Conservation (phyloP, 108 stramenopile genomes). For the Craspedostauros australis region DNA sequence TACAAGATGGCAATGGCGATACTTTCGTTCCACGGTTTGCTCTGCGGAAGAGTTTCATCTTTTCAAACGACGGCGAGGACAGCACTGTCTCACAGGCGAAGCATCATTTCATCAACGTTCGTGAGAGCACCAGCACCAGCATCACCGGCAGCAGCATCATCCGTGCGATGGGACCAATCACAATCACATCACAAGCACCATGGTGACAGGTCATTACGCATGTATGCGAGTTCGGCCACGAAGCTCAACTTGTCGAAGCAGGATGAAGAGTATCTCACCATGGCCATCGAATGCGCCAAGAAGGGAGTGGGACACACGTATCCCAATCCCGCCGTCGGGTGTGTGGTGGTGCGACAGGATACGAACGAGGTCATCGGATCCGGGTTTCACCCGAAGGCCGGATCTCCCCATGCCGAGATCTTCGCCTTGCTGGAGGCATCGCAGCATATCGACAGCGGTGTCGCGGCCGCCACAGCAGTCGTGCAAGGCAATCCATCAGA, state of each 20-base stretch:
- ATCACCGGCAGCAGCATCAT: too few relatives aligned
- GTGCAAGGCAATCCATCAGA: conserved; percentile 9
- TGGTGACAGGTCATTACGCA: too few relatives aligned
- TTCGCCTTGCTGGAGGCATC: conserved; percentile 79
- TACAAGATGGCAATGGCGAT: too few relatives aligned
- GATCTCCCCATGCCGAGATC: conserved; percentile 85
- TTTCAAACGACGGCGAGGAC: too few relatives aligned
- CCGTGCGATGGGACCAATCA: too few relatives aligned
- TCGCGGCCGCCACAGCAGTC: conserved; percentile 50
- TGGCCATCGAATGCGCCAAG: conserved; percentile 42
- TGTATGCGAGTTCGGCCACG: too few relatives aligned
- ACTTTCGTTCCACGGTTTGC: too few relatives aligned
- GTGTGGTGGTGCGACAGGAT: conserved; percentile 60
- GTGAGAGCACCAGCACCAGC: too few relatives aligned
- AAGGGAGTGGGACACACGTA: conserved; percentile 64
- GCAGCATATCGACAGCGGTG: conserved; percentile 54
- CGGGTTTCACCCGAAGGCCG: conserved; percentile 83
- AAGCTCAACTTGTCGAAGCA: conserved; percentile 5
- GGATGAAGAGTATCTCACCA: conserved; percentile 30
- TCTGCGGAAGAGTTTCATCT: too few relatives aligned
- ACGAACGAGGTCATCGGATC: conserved; percentile 54
- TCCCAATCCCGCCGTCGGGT: conserved; percentile 90
- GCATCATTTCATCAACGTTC: too few relatives aligned
- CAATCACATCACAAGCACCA: too few relatives aligned
- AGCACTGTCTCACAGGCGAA: too few relatives aligned